Percentiles rank a stretch among this genome's conserved stretches.
Evolutionary conservation across 2,329 filamentous ascomycete genomes (phyloP).

Genomic region (Alternaria triticina): DNA sequence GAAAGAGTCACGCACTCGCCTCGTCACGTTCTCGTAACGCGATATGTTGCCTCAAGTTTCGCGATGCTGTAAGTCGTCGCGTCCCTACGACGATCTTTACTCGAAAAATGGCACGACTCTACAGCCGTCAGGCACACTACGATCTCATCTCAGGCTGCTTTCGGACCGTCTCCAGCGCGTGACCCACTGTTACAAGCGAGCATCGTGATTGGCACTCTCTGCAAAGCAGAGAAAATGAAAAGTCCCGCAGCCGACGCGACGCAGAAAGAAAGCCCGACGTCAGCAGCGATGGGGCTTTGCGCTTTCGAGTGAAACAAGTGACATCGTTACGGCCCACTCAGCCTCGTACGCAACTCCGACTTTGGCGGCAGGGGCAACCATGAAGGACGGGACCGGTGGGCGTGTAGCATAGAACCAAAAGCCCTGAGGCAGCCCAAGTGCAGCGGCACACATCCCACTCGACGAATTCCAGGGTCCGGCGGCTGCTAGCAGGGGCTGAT

Average conservation of each 20-base stretch:
- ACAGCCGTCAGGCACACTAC: constrained; percentile 22
- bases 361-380: constrained; percentile 9
- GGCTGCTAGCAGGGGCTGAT: constrained; percentile 10
- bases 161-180: constrained; percentile 20
- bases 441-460: constrained; percentile 22
- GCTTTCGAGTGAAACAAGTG: constrained; percentile 13
- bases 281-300: constrained; percentile 3
- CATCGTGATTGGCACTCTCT: constrained; percentile 11
- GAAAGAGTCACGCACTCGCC: constrained; percentile 2
- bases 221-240: constrained; percentile 9
- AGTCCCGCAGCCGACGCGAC: constrained; percentile 7
- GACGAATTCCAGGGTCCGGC: constrained; percentile 26
- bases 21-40: constrained; percentile 7
- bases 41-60: constrained; percentile 26
- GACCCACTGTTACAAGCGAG: constrained; percentile 4
- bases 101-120: constrained; percentile 6
- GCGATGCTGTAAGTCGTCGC: constrained; percentile 32
- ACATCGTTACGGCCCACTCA: constrained; percentile 4
- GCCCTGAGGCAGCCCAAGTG: constrained; percentile 8
- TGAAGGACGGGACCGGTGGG: not conserved
- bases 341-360: constrained; percentile 12
- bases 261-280: constrained; percentile 17
- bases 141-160: constrained; percentile 14
- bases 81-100: constrained; percentile 26
- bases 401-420: constrained; percentile 12